A percentile compares a stretch with the other conserved stretches of the same genome.
phyloP scores from a whole-genome alignment of 2,329 filamentous ascomycete species.

The Drechslerella dactyloides region DNA sequence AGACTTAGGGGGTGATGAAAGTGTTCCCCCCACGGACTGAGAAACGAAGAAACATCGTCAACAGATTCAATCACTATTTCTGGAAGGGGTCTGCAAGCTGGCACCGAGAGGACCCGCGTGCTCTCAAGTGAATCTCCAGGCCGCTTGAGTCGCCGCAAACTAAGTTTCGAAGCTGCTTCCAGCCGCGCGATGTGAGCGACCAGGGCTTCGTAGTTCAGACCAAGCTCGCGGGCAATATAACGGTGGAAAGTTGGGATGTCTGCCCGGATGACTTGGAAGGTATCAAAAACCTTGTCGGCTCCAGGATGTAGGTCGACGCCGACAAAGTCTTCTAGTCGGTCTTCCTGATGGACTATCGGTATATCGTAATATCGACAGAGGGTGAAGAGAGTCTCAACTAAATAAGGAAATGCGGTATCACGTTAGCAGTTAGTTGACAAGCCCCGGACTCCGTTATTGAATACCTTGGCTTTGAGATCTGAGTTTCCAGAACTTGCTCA shows the following conservation, averaged over 20 bases:
- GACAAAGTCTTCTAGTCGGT: not conserved
- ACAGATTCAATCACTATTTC: too few relatives aligned
- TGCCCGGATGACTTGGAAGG: not conserved
- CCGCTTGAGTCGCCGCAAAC: too few relatives aligned
- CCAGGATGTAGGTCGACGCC: not conserved
- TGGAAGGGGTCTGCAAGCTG: too few relatives aligned
- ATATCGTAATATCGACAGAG: constrained; percentile 2
- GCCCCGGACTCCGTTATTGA: not conserved
- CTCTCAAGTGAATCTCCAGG: too few relatives aligned
- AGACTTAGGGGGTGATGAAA: too few relatives aligned
- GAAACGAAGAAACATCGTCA: too few relatives aligned
- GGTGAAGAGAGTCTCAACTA: constrained; percentile 1
- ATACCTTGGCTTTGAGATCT: constrained; percentile 2
- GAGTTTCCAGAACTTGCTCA: not conserved
- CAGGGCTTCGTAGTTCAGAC: not conserved
- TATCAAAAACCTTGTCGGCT: not conserved
- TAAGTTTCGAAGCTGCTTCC: not conserved
- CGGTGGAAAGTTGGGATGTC: not conserved
- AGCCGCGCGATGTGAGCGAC: not conserved
- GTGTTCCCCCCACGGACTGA: too few relatives aligned
- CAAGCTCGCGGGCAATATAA: not conserved
- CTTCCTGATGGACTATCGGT: not conserved
- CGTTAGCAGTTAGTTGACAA: not conserved
- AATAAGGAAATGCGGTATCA: not conserved
- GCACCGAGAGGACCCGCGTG: too few relatives aligned